phyloP scores from a whole-genome alignment of 2,329 filamentous ascomycete species.

The Aschersonia sp. region DNA sequence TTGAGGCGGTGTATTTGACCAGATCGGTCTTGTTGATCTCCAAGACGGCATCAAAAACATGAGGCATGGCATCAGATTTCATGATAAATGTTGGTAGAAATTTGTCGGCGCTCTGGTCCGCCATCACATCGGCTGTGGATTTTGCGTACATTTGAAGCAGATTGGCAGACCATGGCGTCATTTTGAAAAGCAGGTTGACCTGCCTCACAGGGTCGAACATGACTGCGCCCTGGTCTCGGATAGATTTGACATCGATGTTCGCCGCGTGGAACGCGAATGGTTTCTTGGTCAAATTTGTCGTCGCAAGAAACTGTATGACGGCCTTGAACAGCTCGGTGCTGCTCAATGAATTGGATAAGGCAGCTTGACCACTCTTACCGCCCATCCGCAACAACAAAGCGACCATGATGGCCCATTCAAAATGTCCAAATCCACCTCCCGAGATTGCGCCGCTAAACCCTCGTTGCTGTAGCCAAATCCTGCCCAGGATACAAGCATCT shows the following conservation, averaged over 20 bases:
- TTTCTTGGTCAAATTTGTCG: constrained; percentile 55
- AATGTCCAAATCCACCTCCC: constrained; percentile 77
- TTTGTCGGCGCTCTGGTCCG: constrained; percentile 59
- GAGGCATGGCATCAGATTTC: constrained; percentile 36
- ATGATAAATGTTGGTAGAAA: constrained; percentile 77
- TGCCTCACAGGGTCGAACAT: constrained; percentile 64
- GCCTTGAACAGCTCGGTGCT: constrained; percentile 93
- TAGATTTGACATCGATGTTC: constrained; percentile 16
- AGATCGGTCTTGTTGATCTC: constrained; percentile 18
- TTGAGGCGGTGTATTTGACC: constrained; percentile 11
- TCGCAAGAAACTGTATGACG: constrained; percentile 71
- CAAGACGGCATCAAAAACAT: constrained; percentile 37
- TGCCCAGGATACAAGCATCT: constrained; percentile 76
- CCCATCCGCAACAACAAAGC: constrained; percentile 71
- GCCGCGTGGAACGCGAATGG: constrained; percentile 37
- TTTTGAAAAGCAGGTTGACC: constrained; percentile 80
- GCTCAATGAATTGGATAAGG: constrained; percentile 69
- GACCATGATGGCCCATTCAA: constrained; percentile 76
- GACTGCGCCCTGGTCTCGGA: constrained; percentile 42
- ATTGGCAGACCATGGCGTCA: constrained; percentile 71
- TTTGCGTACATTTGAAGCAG: constrained; percentile 62
- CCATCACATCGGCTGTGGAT: constrained; percentile 59
- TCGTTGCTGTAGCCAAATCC: constrained; percentile 79
- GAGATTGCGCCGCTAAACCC: constrained; percentile 59
- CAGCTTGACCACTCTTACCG: constrained; percentile 52